A percentile compares a stretch with the other conserved stretches of the same genome.
Conservation (phyloP, 208 protist species). For the Porcisia deanei region DNA sequence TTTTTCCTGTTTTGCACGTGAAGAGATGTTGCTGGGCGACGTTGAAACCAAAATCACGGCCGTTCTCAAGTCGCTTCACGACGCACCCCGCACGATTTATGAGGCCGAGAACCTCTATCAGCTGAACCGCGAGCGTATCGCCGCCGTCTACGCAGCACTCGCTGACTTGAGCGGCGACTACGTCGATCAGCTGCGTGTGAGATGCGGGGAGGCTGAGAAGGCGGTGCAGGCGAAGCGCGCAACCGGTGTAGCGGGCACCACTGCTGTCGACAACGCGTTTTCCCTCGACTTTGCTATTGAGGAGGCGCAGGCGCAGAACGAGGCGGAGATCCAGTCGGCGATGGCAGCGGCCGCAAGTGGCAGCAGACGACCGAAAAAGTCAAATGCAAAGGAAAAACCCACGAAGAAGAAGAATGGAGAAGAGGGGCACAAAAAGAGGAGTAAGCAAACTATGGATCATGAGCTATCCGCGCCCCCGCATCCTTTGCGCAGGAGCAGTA, state of each 20-base stretch:
- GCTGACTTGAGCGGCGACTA: conserved; percentile 55
- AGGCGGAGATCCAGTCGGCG: conserved; percentile 35
- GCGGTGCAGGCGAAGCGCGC: conserved; percentile 22
- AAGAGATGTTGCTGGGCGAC: conserved; percentile 37
- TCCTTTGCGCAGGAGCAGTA: background rate
- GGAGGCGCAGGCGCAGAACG: conserved; percentile 37
- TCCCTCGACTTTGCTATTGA: conserved; percentile 44
- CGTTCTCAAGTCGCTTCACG: conserved; percentile 49
- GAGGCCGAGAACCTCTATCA: conserved; percentile 50
- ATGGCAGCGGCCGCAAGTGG: conserved; percentile 9
- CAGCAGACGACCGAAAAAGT: conserved; percentile 13
- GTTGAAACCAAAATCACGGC: conserved; percentile 37
- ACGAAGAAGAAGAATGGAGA: conserved; percentile 24
- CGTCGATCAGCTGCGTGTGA: conserved; percentile 36
- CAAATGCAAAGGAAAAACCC: conserved; percentile 8
- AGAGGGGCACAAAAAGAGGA: background rate
- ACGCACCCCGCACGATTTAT: conserved; percentile 62
- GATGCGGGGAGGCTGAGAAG: conserved; percentile 35
- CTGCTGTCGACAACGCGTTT: conserved; percentile 34
- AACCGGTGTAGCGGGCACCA: background rate
- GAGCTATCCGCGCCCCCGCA: background rate
- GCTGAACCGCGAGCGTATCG: conserved; percentile 50
- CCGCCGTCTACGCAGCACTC: conserved; percentile 28
- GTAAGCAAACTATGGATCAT: background rate
- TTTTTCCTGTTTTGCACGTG: background rate